phyloP scores from a whole-genome alignment of 2,329 filamentous ascomycete species.

The Fusarium bactridioides region DNA sequence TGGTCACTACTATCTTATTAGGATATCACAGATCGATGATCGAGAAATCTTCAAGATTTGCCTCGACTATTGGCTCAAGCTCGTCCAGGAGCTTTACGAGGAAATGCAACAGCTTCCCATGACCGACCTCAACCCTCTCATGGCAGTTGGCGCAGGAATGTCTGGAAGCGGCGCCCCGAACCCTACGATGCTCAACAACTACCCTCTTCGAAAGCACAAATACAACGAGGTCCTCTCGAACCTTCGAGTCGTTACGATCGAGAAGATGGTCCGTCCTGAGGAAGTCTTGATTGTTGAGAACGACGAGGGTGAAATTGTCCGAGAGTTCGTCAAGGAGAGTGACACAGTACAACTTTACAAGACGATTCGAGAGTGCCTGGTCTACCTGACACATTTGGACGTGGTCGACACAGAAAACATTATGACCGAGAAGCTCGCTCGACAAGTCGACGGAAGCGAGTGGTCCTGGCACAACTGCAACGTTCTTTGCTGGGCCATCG shows the following conservation, averaged over 20 bases:
- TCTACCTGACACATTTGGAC: conserved; percentile 96
- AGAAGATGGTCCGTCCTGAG: conserved; percentile 99
- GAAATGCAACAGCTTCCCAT: conserved; percentile 98
- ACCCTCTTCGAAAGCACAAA: conserved; percentile 96
- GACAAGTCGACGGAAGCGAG: conserved; percentile 92
- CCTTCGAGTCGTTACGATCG: conserved; percentile 96
- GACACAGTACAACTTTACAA: conserved; percentile 99
- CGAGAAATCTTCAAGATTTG: conserved; percentile 99
- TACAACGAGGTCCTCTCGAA: conserved; percentile 95
- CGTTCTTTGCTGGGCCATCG: conserved; percentile 98
- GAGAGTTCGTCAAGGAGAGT: conserved; percentile 98
- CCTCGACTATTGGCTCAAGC: conserved; percentile 98
- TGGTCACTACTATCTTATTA: conserved; percentile 96
- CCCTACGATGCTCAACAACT: conserved; percentile 83
- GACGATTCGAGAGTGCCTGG: conserved; percentile 94
- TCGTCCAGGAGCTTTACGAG: conserved; percentile 97
- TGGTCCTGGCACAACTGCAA: conserved; percentile 99
- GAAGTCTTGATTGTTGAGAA: conserved; percentile 99
- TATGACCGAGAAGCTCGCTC: conserved; percentile 97
- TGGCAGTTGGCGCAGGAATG: conserved; percentile 77
- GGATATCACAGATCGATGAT: conserved; percentile 98
- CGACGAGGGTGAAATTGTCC: conserved; percentile 97
- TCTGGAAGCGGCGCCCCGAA: conserved; percentile 85
- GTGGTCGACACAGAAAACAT: conserved; percentile 98
- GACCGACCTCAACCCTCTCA: conserved; percentile 88